These are phyloP conservation scores for Nematocida homosporus DNA, from an alignment of 371 early-diverging fungal species.

Conservation along the genomic window DNA sequence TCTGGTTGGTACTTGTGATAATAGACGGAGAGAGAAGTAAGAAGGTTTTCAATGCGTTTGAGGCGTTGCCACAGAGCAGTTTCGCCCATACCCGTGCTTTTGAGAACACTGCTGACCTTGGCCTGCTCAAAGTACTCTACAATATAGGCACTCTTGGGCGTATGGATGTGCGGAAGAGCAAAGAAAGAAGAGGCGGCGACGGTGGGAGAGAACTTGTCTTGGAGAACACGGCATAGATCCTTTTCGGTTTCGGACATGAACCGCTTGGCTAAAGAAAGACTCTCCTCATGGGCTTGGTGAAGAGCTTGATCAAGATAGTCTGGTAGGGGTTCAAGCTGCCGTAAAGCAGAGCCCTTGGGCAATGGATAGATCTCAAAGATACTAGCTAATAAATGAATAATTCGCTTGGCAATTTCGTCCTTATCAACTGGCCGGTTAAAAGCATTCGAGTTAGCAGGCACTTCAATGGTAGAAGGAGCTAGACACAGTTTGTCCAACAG, in stretches of 20 bases:
- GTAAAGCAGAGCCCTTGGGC: slow-evolving; percentile 6
- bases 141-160: slow-evolving; percentile 63
- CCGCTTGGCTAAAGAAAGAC: neutral
- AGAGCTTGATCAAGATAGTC: neutral
- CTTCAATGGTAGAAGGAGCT: neutral
- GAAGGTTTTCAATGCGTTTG: slow-evolving; percentile 49
- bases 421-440: no score
- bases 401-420: slow-evolving; percentile 11
- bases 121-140: slow-evolving; percentile 63
- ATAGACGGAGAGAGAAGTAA: slow-evolving; percentile 42
- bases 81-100: slow-evolving; percentile 55
- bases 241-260: slow-evolving; percentile 21
- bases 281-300: slow-evolving; percentile 10
- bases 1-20: slow-evolving; percentile 53
- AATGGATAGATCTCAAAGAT: slow-evolving; percentile 38
- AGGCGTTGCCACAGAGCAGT: slow-evolving; percentile 62
- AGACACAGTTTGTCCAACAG: slow-evolving; percentile 28
- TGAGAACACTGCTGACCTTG: slow-evolving; percentile 37
- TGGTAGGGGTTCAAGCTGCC: neutral
- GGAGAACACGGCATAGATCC: neutral
- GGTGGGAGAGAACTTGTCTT: neutral
- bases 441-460: neutral
- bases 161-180: slow-evolving; percentile 6
- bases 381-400: slow-evolving; percentile 28
- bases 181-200: slow-evolving; percentile 36